Percentiles rank a stretch among this genome's conserved stretches.
These are phyloP conservation scores for Didymella sp. DNA, from an alignment of 2,329 filamentous ascomycete genomes.

Conservation along the genomic window DNA sequence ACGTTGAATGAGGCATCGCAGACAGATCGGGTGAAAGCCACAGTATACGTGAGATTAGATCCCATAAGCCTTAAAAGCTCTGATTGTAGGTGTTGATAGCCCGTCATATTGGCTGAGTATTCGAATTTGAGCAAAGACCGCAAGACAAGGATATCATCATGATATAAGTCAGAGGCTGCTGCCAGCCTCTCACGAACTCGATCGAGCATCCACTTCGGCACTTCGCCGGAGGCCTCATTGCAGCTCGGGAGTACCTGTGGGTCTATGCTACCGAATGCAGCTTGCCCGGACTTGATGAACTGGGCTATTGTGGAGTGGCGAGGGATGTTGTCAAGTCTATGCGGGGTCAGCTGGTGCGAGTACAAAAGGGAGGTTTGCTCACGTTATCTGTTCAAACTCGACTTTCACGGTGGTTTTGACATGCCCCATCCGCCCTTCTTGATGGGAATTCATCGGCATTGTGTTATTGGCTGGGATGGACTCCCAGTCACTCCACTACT, in stretches of 20 bases:
- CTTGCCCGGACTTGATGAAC: constrained; percentile 8
- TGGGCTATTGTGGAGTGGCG: constrained; percentile 4
- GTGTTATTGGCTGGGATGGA: constrained; percentile 2
- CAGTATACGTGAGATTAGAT: constrained; percentile 5
- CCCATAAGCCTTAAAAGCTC: constrained; percentile 8
- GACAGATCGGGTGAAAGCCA: constrained; percentile 1
- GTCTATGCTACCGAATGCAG: neutral
- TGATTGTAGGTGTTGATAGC: neutral
- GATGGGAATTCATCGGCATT: neutral
- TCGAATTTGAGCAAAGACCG: constrained; percentile 10
- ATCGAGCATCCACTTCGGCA: constrained; percentile 3
- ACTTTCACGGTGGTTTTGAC: neutral
- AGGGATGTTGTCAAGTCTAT: neutral
- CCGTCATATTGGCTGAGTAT: neutral
- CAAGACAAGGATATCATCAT: constrained; percentile 4
- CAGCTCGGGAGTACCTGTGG: neutral
- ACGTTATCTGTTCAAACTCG: neutral
- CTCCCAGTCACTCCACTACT: neutral
- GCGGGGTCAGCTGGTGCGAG: neutral
- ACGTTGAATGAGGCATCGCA: constrained; percentile 1
- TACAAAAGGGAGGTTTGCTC: neutral
- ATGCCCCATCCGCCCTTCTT: neutral
- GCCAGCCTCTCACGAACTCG: neutral
- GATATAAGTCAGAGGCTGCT: neutral
- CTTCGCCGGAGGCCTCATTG: neutral